A percentile compares a stretch with the other conserved stretches of the same genome.
phyloP scores from a whole-genome alignment of 192 early-diverging fungal species.

The Umbelopsis sp. region DNA sequence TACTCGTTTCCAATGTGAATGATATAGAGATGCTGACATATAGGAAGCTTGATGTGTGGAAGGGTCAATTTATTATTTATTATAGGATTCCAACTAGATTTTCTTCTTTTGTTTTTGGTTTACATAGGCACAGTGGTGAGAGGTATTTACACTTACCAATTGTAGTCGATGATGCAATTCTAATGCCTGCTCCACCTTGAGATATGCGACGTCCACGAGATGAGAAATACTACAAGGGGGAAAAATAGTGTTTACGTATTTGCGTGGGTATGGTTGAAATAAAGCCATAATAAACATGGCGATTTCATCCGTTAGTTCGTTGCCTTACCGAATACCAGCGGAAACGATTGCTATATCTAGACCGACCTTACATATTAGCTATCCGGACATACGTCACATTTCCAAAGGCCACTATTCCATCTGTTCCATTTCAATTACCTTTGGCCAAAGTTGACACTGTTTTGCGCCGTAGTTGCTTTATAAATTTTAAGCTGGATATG shows the following conservation, averaged over 20 bases:
- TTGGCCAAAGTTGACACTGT: not conserved
- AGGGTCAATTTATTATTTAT: too few relatives aligned
- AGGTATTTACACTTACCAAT: not conserved
- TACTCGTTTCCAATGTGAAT: slow-evolving; percentile 12
- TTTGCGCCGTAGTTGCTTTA: too few relatives aligned
- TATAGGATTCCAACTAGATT: not conserved
- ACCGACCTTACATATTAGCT: not conserved
- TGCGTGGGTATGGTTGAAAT: not conserved
- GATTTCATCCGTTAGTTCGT: not conserved
- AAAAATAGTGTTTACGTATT: not conserved
- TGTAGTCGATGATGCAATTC: not conserved
- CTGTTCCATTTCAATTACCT: slow-evolving; percentile 2
- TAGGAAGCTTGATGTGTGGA: not conserved
- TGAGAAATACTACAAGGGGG: not conserved
- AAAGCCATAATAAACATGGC: not conserved
- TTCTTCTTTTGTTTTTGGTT: not conserved
- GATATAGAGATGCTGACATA: not conserved
- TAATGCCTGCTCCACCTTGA: not conserved
- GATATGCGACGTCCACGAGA: slow-evolving; percentile 16
- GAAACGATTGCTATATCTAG: slow-evolving; percentile 29
- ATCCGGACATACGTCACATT: not conserved
- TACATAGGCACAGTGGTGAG: not conserved
- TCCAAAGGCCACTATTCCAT: not conserved
- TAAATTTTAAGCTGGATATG: too few relatives aligned
- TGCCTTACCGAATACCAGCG: slow-evolving; percentile 24